These are phyloP conservation scores for Trichosporon sp. DNA, from an alignment of 1,284 basidiomycete species.

Conservation along the genomic window DNA sequence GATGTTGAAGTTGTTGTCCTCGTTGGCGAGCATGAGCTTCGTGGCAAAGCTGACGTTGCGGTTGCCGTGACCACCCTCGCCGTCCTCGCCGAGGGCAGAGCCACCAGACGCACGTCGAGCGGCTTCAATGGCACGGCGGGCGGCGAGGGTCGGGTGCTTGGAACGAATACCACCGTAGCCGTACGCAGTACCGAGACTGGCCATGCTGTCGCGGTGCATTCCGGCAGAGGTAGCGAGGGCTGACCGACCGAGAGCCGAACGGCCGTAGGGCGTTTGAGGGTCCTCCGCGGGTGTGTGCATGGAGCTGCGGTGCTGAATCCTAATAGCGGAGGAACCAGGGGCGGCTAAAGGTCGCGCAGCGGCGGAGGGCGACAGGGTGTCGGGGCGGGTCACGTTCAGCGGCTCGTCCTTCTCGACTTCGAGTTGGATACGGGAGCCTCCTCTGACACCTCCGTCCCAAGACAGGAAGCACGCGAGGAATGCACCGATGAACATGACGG, in stretches of 20 bases:
- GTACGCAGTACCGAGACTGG: slow-evolving; percentile 42
- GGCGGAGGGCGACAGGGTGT: slow-evolving; percentile 26
- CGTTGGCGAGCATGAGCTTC: slow-evolving; percentile 70
- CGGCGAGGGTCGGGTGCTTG: slow-evolving; percentile 57
- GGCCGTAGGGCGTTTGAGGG: slow-evolving; percentile 15
- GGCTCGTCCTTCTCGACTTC: slow-evolving; percentile 68
- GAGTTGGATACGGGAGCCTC: slow-evolving; percentile 74
- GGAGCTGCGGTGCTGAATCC: slow-evolving; percentile 22
- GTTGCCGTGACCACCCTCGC: slow-evolving; percentile 35
- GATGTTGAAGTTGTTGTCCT: slow-evolving; percentile 58
- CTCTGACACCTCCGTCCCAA: slow-evolving; percentile 82
- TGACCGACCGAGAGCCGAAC: slow-evolving; percentile 12
- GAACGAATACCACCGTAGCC: slow-evolving; percentile 57
- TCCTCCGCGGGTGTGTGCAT: slow-evolving; percentile 21
- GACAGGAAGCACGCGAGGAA: slow-evolving; percentile 85
- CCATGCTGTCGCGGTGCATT: slow-evolving; percentile 42
- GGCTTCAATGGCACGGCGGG: slow-evolving; percentile 52
- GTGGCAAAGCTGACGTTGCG: slow-evolving; percentile 68
- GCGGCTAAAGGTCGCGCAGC: slow-evolving; percentile 24
- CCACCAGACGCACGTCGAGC: slow-evolving; percentile 50
- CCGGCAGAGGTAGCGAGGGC: slow-evolving; percentile 7
- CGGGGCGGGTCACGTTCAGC: slow-evolving; percentile 32
- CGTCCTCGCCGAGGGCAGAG: slow-evolving; percentile 41
- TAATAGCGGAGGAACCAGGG: slow-evolving; percentile 40
- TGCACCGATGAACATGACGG: slow-evolving; percentile 74